Conservation (phyloP, 208 protist species). For the Leishmania mexicana region DNA sequence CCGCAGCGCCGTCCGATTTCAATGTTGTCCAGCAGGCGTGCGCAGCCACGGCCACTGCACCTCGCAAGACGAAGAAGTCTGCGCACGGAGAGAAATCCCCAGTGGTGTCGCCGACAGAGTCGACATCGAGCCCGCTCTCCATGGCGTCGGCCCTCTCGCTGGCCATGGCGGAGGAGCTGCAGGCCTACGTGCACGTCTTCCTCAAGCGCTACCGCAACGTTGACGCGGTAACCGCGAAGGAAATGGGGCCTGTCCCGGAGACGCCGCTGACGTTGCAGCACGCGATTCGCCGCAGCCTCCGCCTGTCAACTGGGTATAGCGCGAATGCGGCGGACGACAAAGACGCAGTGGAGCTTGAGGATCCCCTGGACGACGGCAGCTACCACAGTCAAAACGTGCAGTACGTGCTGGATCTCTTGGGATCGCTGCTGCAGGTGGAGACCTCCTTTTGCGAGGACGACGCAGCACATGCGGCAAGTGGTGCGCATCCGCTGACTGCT, state of each 20-base stretch:
- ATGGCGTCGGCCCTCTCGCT: conserved; percentile 3
- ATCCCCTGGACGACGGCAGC: conserved; percentile 53
- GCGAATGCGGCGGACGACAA: conserved; percentile 2
- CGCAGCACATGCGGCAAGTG: neutral
- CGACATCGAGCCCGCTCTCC: neutral
- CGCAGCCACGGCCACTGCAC: neutral
- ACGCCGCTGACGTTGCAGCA: conserved; percentile 33
- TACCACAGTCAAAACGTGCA: conserved; percentile 70
- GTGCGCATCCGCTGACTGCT: neutral
- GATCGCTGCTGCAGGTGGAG: conserved; percentile 37
- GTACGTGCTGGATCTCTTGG: conserved; percentile 65
- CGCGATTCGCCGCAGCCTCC: conserved; percentile 22
- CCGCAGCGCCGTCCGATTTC: neutral
- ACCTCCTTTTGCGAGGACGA: conserved; percentile 29
- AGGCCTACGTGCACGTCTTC: conserved; percentile 32
- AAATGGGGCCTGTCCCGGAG: conserved; percentile 23
- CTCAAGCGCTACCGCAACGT: conserved; percentile 29
- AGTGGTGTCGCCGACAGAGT: neutral
- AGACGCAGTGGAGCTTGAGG: conserved; percentile 23
- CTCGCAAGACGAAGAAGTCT: conserved; percentile 7
- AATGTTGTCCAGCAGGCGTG: neutral
- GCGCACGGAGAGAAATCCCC: neutral
- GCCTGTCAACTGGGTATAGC: conserved; percentile 7
- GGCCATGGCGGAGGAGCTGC: conserved; percentile 29
- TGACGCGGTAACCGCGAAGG: conserved; percentile 13